A percentile compares a stretch with the other conserved stretches of the same genome.
Conservation (phyloP, 148 eudicot species). For the Polygonum aviculare region DNA sequence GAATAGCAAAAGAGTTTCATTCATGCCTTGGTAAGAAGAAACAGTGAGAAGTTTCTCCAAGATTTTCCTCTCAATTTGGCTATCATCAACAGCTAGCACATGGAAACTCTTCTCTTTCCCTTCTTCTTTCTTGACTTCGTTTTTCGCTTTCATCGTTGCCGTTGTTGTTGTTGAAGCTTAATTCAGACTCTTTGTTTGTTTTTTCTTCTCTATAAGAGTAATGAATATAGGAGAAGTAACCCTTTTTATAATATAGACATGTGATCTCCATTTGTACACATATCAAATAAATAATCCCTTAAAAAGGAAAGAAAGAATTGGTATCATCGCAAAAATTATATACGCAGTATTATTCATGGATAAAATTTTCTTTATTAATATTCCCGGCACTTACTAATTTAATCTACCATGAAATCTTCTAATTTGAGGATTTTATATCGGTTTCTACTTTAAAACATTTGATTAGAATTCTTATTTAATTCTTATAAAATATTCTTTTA, state of each 20-base stretch:
- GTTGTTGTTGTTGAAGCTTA: neutral
- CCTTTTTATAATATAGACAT: neutral
- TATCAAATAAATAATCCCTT: neutral
- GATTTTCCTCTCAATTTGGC: slow-evolving; percentile 46
- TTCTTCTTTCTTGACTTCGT: neutral
- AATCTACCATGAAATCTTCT: neutral
- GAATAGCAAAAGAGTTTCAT: neutral
- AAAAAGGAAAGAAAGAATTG: neutral
- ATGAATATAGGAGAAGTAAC: neutral
- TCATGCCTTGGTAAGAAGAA: slow-evolving; percentile 53
- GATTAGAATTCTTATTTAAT: no score
- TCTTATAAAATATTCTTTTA: no score
- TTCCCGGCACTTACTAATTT: neutral
- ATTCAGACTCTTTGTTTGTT: no score
- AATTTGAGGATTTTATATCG: neutral
- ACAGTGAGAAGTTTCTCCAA: slow-evolving; percentile 48
- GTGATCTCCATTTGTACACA: neutral
- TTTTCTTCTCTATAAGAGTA: no score
- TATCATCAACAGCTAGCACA: slow-evolving; percentile 63
- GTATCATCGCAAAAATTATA: neutral
- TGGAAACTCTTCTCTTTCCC: slow-evolving; percentile 25
- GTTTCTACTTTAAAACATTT: no score
- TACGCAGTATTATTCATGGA: no score
- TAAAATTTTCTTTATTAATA: no score
- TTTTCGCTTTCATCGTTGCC: neutral